Base-by-base conservation (phyloP, 768 basidiomycete genomes). In the Cystofilobasidium capitatum region DNA sequence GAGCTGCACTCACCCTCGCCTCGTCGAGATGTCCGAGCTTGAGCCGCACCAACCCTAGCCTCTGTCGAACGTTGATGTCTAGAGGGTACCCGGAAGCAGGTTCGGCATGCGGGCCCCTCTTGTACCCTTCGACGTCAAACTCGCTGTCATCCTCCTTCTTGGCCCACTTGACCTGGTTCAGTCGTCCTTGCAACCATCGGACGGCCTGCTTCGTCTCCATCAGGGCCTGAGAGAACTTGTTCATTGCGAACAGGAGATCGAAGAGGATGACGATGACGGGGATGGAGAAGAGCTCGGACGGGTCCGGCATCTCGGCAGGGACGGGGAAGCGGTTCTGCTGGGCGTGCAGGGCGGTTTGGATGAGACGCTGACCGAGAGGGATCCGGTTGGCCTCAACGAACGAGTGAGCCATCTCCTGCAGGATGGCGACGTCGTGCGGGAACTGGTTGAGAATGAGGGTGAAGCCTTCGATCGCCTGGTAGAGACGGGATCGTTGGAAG, bases 141-240 rank as follows among this genome's bases (percentile, higher is more conserved):
- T 99, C 94, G 58, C 92, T 80, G 74, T 99, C 94, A 74, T 99
- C 93, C 36, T 82, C 83, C 63, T 85, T 83, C 26, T 81, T 75
- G 71, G 91, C 88, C 91, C 92, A 97, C 66, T 86, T 85, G 74
- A 88, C 86, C 55, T 82, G 79, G 37, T 73, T 70, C n/a, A 78
- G 79, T 37, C 94, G 79, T 0, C 90, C 89, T 75, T 97, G 90
- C n/a, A 97, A 76, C 94, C 94, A 98, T 64, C 94, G 79, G 60
- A 83, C 86, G 0, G 92, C 93, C 61, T 79, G 80, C 57, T 87
- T 81, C 60, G 94, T 85, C 0, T 84, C 82, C 16, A 83, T 80
- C 20, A 91, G 79, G 0, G 88, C 88, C 47, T 82, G 79, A 40
- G 85, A 84, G 72, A 87, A 81, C 68, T 88, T 83, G 0, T 83